Evolutionary conservation across 371 early-diverging fungal genomes (phyloP).

Genomic region (Syncephalastrum racemosum): DNA sequence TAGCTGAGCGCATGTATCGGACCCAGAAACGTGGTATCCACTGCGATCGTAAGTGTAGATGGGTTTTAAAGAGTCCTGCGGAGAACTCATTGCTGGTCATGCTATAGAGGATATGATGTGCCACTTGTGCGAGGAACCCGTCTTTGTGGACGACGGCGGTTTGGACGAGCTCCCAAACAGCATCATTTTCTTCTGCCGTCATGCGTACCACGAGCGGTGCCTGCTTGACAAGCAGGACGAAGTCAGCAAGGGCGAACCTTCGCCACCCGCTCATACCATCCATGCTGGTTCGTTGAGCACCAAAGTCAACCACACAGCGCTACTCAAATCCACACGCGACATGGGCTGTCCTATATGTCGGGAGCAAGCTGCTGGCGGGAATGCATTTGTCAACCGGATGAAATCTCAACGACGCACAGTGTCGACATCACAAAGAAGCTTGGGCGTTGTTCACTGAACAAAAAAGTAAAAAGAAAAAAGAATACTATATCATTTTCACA

Average conservation of each 20-base stretch:
- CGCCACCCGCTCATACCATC: constrained; percentile 22
- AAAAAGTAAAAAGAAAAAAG: not conserved
- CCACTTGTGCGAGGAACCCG: constrained; percentile 58
- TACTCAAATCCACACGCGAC: constrained; percentile 49
- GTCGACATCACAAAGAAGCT: constrained; percentile 28
- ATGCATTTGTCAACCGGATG: constrained; percentile 53
- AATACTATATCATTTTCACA: too few relatives aligned
- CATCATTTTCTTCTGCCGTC: constrained; percentile 76
- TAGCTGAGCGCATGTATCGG: constrained; percentile 72
- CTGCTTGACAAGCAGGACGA: constrained; percentile 31
- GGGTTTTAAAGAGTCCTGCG: not conserved
- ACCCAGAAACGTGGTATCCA: constrained; percentile 72
- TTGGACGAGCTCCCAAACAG: constrained; percentile 35
- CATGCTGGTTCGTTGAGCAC: constrained; percentile 34
- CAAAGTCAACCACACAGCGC: constrained; percentile 57
- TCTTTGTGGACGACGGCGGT: constrained; percentile 42
- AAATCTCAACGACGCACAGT: constrained; percentile 31
- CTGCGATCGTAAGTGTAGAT: constrained; percentile 40
- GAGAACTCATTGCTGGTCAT: constrained; percentile 1
- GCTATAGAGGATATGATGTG: constrained; percentile 58
- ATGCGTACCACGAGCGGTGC: constrained; percentile 72
- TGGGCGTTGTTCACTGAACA: constrained; percentile 37
- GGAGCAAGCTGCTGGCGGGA: constrained; percentile 55
- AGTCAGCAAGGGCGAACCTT: constrained; percentile 3
- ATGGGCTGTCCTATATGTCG: constrained; percentile 58